Base-by-base conservation (phyloP, 495 filamentous ascomycete species). In the Aspergillus sparsus region DNA sequence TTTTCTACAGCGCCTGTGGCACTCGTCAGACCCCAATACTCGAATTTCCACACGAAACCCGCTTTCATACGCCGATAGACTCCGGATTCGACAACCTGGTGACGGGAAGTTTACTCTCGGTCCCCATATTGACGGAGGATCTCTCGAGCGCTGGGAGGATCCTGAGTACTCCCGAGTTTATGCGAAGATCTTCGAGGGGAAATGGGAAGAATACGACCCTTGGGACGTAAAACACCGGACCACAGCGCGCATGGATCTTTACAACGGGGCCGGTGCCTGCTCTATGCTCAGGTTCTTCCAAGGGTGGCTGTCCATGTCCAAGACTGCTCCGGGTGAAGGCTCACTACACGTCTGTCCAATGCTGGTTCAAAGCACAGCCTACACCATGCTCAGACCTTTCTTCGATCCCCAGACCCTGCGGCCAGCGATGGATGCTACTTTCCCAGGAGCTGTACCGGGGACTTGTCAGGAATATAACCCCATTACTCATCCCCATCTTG, bases 241-340 rank as follows among this genome's bases (percentile, higher is more conserved):
- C 5, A 70, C 73, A 0, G 92, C 87, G 15, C 80, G 84, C 21
- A 87, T 85, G 66, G 87, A 96, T 66, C 68, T 94, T 51, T 92
- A 97, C 71, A 83, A 92, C 57, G 92, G 92, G 3, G 82, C 90
- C 0, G 92, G 92, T 0, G 85, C 88, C 11, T 93, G 90, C 73
- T 88, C 83, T 7, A 91, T 92, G 85, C 89, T 93, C 72, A 82
- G 92, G 5, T 91, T 92, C 82, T 93, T 88, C 64, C 92, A 96
- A 67, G 92, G 90, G 11, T 96, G 92, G 92, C 74, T 96, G 27
- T 85, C 87, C 39, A 89, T 96, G 83, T 92, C 89, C 39, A 70
- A 77, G 36, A 88, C 83, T 0, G 85, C 81, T 0, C 87, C 89
- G 0, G 82, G 84, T 7, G 88, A 94, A 68, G 92, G 92, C 2